These are phyloP conservation scores for Populus pruinosa DNA, from an alignment of 345 rosid species.

Conservation along the genomic window DNA sequence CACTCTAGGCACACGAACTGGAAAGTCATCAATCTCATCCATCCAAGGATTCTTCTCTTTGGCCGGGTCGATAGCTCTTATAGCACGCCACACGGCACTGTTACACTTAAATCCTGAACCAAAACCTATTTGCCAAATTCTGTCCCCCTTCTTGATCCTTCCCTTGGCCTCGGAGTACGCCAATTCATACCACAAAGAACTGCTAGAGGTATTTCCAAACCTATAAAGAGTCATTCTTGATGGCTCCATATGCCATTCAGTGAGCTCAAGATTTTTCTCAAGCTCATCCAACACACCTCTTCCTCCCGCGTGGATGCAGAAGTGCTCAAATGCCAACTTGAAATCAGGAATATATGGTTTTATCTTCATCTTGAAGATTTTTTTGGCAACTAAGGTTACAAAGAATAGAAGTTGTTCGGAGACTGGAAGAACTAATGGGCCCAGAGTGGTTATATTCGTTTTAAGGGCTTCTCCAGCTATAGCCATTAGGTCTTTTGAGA, in stretches of 20 bases:
- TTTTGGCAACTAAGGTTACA: constrained; percentile 59
- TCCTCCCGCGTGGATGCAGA: constrained; percentile 85
- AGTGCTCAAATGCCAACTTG: constrained; percentile 86
- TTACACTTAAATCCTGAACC: constrained; percentile 97
- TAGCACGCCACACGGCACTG: constrained; percentile 82
- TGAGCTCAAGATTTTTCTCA: constrained; percentile 71
- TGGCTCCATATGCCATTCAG: constrained; percentile 88
- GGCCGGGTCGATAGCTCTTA: constrained; percentile 60
- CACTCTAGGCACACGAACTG: constrained; percentile 50
- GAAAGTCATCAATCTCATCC: constrained; percentile 68
- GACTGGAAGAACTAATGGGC: constrained; percentile 83
- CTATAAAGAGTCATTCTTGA: constrained; percentile 85
- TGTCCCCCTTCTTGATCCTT: constrained; percentile 73
- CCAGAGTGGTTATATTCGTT: constrained; percentile 79
- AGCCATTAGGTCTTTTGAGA: constrained; percentile 87
- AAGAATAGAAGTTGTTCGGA: constrained; percentile 80
- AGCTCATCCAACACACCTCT: constrained; percentile 84
- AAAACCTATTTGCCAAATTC: constrained; percentile 88
- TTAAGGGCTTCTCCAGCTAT: constrained; percentile 93
- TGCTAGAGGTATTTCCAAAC: constrained; percentile 89
- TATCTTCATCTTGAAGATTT: constrained; percentile 52
- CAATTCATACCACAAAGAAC: constrained; percentile 85
- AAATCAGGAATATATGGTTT: constrained; percentile 80
- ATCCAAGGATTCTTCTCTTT: constrained; percentile 82
- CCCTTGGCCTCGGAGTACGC: constrained; percentile 86